Percentiles rank a stretch among this genome's conserved stretches.
Evolutionary conservation across 768 basidiomycete species (phyloP).

Genomic region (Rhodotorula graminis): DNA sequence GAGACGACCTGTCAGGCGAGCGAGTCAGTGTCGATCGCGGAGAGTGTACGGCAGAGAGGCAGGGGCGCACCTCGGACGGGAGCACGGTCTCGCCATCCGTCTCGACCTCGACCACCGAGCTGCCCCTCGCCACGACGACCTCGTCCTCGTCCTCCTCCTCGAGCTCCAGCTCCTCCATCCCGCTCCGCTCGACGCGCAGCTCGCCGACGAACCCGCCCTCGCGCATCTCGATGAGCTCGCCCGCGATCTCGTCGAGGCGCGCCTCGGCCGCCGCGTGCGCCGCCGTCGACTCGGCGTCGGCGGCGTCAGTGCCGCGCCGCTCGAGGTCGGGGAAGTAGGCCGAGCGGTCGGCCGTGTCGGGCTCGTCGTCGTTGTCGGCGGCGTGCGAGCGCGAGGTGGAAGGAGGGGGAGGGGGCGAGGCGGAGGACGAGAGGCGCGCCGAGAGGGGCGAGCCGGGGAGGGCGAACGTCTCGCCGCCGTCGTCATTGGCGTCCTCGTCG

Average conservation of each 20-base stretch:
- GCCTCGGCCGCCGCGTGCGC: background rate
- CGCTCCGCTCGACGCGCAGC: background rate
- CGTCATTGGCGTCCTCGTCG: too few relatives aligned
- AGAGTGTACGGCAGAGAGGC: too few relatives aligned
- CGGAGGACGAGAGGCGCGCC: too few relatives aligned
- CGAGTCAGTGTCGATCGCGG: too few relatives aligned
- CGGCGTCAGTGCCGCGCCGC: background rate
- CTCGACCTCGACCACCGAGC: too few relatives aligned
- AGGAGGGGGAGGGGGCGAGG: too few relatives aligned
- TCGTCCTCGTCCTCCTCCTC: background rate
- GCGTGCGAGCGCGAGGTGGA: too few relatives aligned
- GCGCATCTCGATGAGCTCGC: background rate
- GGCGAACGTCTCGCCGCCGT: background rate
- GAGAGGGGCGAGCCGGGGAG: background rate
- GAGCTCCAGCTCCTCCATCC: background rate
- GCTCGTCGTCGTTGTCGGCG: background rate
- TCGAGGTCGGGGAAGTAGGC: slow-evolving; percentile 1
- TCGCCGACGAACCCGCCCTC: background rate
- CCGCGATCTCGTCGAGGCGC: background rate
- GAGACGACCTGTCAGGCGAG: too few relatives aligned
- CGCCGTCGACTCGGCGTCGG: background rate
- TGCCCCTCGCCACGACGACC: too few relatives aligned
- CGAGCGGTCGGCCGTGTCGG: background rate
- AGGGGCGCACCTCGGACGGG: too few relatives aligned
- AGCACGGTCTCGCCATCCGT: too few relatives aligned